Conservation (phyloP, 2,329 filamentous ascomycete genomes). For the Fusarium sp. region DNA sequence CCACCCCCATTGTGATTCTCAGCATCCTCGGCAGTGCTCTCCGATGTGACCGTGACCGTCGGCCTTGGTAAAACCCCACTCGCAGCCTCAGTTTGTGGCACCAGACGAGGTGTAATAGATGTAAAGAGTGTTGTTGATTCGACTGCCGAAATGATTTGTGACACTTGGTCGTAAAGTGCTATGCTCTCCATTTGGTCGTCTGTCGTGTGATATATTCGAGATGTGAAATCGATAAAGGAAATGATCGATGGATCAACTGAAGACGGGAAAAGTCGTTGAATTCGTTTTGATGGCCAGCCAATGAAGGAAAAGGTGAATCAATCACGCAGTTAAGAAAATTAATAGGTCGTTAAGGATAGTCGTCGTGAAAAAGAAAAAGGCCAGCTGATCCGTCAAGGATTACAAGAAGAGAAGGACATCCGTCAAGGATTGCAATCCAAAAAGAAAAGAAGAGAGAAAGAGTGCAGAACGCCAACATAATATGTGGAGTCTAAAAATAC, state of each 20-base stretch:
- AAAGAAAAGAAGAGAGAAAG: not conserved
- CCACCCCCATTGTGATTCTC: not conserved
- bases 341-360: not conserved
- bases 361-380: not conserved
- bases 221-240: not conserved
- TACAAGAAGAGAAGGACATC: not conserved
- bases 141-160: slow-evolving; percentile 35
- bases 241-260: not conserved
- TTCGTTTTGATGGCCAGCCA: slow-evolving; percentile 28
- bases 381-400: not conserved
- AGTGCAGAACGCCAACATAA: not conserved
- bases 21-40: not conserved
- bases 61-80: not conserved
- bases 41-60: slow-evolving; percentile 22
- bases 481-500: slow-evolving; percentile 14
- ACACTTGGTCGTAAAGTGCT: slow-evolving; percentile 34
- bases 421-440: not conserved
- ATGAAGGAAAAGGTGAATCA: slow-evolving; percentile 5
- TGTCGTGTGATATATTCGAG: not conserved
- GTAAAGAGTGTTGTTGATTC: slow-evolving; percentile 41
- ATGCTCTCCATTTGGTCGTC: slow-evolving; percentile 19
- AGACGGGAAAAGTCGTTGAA: not conserved
- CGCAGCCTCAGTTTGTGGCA: slow-evolving; percentile 10
- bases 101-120: slow-evolving; percentile 30
- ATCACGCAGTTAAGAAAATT: not conserved